Conservation (phyloP, 768 basidiomycete genomes). For the Macrocybe gigantea region DNA sequence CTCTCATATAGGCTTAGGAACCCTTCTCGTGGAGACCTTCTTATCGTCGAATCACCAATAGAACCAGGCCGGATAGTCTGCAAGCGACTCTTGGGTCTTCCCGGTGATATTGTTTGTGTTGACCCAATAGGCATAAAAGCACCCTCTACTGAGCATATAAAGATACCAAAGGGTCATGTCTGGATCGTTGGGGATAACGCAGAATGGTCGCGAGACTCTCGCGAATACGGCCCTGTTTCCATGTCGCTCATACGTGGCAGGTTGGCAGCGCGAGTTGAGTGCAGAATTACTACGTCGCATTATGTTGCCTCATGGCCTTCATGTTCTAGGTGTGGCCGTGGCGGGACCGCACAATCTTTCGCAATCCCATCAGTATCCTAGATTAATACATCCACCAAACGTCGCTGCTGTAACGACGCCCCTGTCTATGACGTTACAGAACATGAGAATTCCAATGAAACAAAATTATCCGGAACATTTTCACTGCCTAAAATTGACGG, state of each 20-base stretch:
- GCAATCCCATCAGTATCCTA: constrained; percentile 34
- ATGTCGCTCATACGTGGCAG: constrained; percentile 69
- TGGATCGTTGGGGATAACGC: constrained; percentile 94
- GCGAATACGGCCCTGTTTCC: constrained; percentile 90
- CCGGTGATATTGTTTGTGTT: constrained; percentile 84
- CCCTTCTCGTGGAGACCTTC: constrained; percentile 64
- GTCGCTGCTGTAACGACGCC: not conserved
- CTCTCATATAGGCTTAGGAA: constrained; percentile 48
- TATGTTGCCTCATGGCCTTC: not conserved
- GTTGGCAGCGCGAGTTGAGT: constrained; percentile 45
- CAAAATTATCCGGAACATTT: not conserved
- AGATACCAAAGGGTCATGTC: constrained; percentile 79
- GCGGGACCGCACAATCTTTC: constrained; percentile 31
- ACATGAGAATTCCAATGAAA: no score
- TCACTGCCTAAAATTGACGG: constrained; percentile 75
- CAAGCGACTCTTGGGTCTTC: constrained; percentile 86
- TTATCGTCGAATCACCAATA: constrained; percentile 67
- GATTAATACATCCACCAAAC: constrained; percentile 15
- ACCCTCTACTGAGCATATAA: constrained; percentile 65
- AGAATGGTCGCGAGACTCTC: constrained; percentile 77
- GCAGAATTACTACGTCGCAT: not conserved
- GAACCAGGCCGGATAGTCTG: constrained; percentile 66
- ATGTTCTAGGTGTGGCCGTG: constrained; percentile 38
- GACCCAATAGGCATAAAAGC: constrained; percentile 72
- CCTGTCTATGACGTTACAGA: no score